Evolutionary conservation across 208 protist species (phyloP), one percentile per base, ranked within the genome.

Genomic region (Wallacemonas sp.): DNA sequence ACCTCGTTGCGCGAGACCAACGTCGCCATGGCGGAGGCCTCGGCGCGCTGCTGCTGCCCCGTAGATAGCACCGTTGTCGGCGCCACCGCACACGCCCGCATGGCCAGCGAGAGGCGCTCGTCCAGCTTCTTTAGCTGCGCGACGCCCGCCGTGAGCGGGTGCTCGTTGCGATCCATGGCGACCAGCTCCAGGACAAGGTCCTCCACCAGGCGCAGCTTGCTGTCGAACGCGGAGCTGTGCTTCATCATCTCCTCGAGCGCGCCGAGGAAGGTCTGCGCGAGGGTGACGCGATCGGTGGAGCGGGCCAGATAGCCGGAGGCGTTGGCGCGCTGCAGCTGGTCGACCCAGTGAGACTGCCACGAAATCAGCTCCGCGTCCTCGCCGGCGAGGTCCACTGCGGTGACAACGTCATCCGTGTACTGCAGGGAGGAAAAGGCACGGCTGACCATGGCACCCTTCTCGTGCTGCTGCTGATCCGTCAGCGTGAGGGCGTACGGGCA

Each of bases 391-490:
- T 83, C 68, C 18, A 89, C 54, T 8, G 86, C 65, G 18, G 74
- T 74, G 18, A 89, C 61, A 18, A 70, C 29, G 22, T 70, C 65
- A 33, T 61, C 77, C 32, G 66, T 75, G 67, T 84, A 89, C 55
- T 81, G 79, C n/a, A 75, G 49, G 18, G 74, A 77, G 32, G 84
- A 84, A 57, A 93, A 93, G 39, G 73, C 74, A 50, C 72, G 70
- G 46, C 88, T 92, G 26, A 79, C 76, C 41, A 82, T 61, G 41
- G 81, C 82, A n/a, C 89, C 89, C 65, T 82, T 84, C 36, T 84
- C 82, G 69, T 96, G 82, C n/a, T 81, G 87, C 79, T 96, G 91
- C 75, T 83, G 77, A 57, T 95, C 85, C 3, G 78, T 86, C n/a
- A 90, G 77, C 2, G 62, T 71, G 69, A 95, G 85, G 25, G 65